These are phyloP conservation scores for Sanchytrium tribonematis DNA, from an alignment of 371 early-diverging fungal species.

Conservation along the genomic window DNA sequence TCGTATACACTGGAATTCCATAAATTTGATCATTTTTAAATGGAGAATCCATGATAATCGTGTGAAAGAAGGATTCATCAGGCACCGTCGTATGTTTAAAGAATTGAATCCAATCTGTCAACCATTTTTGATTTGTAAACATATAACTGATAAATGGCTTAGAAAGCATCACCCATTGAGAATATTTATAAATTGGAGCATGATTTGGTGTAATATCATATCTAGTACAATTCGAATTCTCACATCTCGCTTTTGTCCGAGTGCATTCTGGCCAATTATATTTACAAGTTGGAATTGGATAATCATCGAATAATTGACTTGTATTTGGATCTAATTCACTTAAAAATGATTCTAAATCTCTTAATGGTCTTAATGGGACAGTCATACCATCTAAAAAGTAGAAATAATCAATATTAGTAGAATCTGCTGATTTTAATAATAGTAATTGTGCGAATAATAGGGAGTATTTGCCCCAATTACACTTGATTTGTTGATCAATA, in stretches of 20 bases:
- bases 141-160: not conserved
- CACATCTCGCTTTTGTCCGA: not conserved
- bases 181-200: not conserved
- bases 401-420: not conserved
- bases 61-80: not conserved
- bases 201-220: not conserved
- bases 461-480: not conserved
- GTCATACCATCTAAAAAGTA: not conserved
- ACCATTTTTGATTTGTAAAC: not conserved
- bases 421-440: not conserved
- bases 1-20: not conserved
- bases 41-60: not conserved
- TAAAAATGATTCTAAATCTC: not conserved
- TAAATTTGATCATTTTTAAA: not conserved
- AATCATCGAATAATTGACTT: not conserved
- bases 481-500: not conserved
- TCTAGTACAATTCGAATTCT: not conserved
- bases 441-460: not conserved
- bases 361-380: not conserved
- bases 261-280: not conserved
- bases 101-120: not conserved
- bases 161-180: not conserved
- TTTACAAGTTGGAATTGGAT: not conserved
- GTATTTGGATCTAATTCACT: not conserved
- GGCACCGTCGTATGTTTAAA: not conserved